Base-by-base conservation (phyloP, 169 alveolate genomes). In the Plasmodium gallinaceum region DNA sequence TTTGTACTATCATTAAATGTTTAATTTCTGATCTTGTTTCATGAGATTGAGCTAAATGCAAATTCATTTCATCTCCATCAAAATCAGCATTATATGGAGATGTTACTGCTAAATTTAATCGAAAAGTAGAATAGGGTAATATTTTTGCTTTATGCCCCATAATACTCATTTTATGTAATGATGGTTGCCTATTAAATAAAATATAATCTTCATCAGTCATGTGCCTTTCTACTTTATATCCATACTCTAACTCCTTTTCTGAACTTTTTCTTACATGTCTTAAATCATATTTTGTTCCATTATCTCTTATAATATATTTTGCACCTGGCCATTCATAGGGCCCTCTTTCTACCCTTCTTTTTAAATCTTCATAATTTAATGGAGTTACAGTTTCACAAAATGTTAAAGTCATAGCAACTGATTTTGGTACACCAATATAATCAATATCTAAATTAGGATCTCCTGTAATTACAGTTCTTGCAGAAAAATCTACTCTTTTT, bases 31-130 rank as follows among this genome's bases (percentile, higher is more conserved):
- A 98, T 22, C 99, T 93, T 14, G 99, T 98, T 85, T 99, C 99
- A 54, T 97, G 98, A 46, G 99, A 94, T 95, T 99, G 99, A 24
- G 99, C 99, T 58, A 99, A 97, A 93, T 98, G 99, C 96, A 99
- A 93, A 94, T 99, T 99, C 99, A 99, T 99, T 94, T 99, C 99
- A 91, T 99, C 99, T 32, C 99, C 99, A 93, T 99, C 99, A 92
- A 99, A 99, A 92, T 99, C 99, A 4, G 99, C 99, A 95, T 99
- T 99, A 95, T 99, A 99, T 2, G 99, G 99, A 14, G 99, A 96
- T 18, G 99, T 98, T 46, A 98, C 99, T 7, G 99, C 97, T 83
- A 99, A 95, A 96, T 99, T 99, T 69, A 99, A 93, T 65, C 99
- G 96, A 96, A 99, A 98, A 8, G 99, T 99, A 32, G 99, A 97